Conservation (phyloP, 73 alveolate species). For the Breviolum minutum region DNA sequence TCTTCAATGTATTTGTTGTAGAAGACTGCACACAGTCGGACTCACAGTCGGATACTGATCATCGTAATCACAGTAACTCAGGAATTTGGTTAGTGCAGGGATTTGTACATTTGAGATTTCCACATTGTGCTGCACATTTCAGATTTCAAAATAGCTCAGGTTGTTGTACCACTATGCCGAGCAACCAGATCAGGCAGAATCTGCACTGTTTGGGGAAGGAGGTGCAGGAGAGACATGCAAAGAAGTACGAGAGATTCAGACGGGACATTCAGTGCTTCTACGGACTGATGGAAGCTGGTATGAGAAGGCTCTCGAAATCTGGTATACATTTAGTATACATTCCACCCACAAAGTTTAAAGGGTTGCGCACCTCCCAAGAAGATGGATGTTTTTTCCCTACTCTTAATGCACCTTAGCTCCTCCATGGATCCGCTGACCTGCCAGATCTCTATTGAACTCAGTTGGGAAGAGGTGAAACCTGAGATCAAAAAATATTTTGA, state of each 20-base stretch:
- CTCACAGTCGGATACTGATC: too few species aligned
- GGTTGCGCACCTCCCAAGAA: neutral
- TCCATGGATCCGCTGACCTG: neutral
- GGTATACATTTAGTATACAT: neutral
- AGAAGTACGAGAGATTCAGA: too few species aligned
- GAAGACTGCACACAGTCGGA: too few species aligned
- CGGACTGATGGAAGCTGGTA: neutral
- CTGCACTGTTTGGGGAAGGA: too few species aligned
- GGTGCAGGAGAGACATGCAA: too few species aligned
- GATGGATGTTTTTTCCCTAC: neutral
- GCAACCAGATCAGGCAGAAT: slow-evolving; percentile 43
- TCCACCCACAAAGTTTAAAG: neutral
- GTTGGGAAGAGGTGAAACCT: slow-evolving; percentile 96
- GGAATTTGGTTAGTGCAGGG: too few species aligned
- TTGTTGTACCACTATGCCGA: slow-evolving; percentile 96
- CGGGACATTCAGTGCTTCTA: too few species aligned
- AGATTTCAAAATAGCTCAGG: neutral
- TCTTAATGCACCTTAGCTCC: neutral
- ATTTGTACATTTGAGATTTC: too few species aligned
- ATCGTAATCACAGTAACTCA: too few species aligned
- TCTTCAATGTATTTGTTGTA: too few species aligned
- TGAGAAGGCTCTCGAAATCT: neutral
- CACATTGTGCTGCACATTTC: neutral
- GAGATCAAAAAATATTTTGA: slow-evolving; percentile 96
- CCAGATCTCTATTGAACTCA: slow-evolving; percentile 96